A percentile compares a stretch with the other conserved stretches of the same genome.
These are phyloP conservation scores for Microbotryum intermedium DNA, from an alignment of 1,284 basidiomycete genomes.

Conservation along the genomic window DNA sequence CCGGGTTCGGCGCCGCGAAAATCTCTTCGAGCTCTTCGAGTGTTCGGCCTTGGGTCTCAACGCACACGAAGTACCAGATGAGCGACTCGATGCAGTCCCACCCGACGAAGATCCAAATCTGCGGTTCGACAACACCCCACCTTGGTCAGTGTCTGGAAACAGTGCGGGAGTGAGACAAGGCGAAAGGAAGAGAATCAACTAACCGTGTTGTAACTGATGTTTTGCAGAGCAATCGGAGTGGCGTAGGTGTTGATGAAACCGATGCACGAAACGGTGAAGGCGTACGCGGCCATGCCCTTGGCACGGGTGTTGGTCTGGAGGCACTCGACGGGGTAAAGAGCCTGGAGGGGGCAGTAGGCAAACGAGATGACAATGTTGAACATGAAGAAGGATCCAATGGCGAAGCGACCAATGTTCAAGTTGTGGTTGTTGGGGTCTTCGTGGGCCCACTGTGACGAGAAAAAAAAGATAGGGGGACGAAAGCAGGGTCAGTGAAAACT, in stretches of 20 bases:
- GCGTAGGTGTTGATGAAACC: slow-evolving; percentile 46
- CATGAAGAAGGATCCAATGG: slow-evolving; percentile 44
- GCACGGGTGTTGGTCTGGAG: slow-evolving; percentile 52
- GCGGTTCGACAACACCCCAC: no score
- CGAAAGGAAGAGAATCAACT: no score
- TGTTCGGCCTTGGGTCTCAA: slow-evolving; percentile 39
- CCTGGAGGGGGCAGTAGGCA: slow-evolving; percentile 50
- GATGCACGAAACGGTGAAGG: slow-evolving; percentile 46
- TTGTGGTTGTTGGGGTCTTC: slow-evolving; percentile 24
- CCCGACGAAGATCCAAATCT: slow-evolving; percentile 20
- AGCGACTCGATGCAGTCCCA: slow-evolving; percentile 4
- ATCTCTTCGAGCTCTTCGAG: slow-evolving; percentile 41
- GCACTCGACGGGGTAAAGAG: slow-evolving; percentile 51
- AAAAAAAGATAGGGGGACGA: background rate
- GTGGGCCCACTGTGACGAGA: background rate
- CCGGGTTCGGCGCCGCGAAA: slow-evolving; percentile 40
- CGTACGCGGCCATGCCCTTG: slow-evolving; percentile 48
- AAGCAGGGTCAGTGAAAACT: background rate
- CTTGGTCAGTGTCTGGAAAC: no score
- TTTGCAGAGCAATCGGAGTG: slow-evolving; percentile 42
- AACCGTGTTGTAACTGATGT: slow-evolving; percentile 40
- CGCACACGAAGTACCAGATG: slow-evolving; percentile 34
- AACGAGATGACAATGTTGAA: slow-evolving; percentile 43
- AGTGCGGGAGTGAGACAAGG: no score
- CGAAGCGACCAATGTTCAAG: slow-evolving; percentile 38